phyloP scores from a whole-genome alignment of 1,139 yeast genomes.

The Scheffersomyces illinoinensis region DNA sequence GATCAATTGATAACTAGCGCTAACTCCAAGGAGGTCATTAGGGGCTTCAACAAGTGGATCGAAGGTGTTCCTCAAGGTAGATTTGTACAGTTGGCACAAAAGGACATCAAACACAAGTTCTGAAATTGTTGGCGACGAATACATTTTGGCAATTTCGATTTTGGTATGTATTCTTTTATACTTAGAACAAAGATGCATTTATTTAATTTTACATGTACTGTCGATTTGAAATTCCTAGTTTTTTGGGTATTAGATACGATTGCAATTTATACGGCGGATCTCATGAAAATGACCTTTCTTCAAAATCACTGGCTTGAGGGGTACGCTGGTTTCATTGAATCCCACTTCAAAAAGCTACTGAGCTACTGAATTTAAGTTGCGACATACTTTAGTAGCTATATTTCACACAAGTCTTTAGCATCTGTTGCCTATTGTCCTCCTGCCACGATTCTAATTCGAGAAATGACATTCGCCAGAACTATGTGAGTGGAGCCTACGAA shows the following conservation, averaged over 20 bases:
- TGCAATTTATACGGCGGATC: no score
- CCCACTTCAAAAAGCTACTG: no score
- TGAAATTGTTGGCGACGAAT: constrained; percentile 14
- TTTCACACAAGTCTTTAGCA: no score
- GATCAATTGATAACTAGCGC: constrained; percentile 49
- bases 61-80: constrained; percentile 74
- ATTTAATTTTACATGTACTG: neutral
- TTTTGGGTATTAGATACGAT: neutral
- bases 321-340: no score
- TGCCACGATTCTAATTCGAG: no score
- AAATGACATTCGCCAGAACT: no score
- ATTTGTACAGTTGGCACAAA: constrained; percentile 56
- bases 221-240: neutral
- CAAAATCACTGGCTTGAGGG: no score
- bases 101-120: constrained; percentile 63
- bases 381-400: no score
- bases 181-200: neutral
- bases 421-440: no score
- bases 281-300: no score
- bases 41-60: constrained; percentile 71
- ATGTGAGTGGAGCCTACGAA: no score
- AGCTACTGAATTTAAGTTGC: no score
- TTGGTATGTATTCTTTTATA: neutral
- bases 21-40: constrained; percentile 64
- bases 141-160: neutral